Percentiles rank a stretch among this genome's conserved stretches.
Conservation (phyloP, 306 rosid species). For the Vicia villosa region DNA sequence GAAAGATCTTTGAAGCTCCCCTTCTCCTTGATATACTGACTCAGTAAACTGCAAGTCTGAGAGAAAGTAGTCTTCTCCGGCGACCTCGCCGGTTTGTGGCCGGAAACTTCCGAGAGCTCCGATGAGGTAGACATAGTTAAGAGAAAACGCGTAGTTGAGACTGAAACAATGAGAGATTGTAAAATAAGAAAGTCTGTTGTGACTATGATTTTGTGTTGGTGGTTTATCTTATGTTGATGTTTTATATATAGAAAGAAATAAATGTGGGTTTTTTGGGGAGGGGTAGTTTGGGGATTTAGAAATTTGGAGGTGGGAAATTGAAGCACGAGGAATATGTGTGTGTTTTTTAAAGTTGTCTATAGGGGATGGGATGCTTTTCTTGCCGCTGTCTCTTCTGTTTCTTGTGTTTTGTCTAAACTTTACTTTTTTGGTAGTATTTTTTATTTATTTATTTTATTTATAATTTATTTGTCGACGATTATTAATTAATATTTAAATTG, state of each 20-base stretch:
- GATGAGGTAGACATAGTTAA: slow-evolving; percentile 60
- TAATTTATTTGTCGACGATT: not conserved
- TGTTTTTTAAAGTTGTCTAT: slow-evolving; percentile 5
- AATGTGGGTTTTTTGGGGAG: no score
- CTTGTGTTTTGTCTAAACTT: slow-evolving; percentile 29
- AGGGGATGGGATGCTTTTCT: slow-evolving; percentile 6
- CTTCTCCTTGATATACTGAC: slow-evolving; percentile 61
- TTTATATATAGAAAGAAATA: slow-evolving; percentile 15
- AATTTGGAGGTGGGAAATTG: slow-evolving; percentile 34
- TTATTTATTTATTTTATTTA: no score
- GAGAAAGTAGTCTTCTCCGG: slow-evolving; percentile 64
- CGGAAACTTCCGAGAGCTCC: slow-evolving; percentile 55
- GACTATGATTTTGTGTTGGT: not conserved
- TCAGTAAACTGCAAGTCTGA: slow-evolving; percentile 61
- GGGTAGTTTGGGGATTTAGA: no score
- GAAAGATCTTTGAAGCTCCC: slow-evolving; percentile 68
- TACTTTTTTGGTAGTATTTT: no score
- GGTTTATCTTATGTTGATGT: slow-evolving; percentile 17
- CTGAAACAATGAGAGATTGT: slow-evolving; percentile 6
- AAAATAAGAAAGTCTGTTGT: not conserved
- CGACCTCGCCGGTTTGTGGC: slow-evolving; percentile 48
- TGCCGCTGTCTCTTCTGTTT: slow-evolving; percentile 33
- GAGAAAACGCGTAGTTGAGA: slow-evolving; percentile 30
- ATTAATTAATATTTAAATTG: not conserved
- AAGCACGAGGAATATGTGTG: slow-evolving; percentile 97